Percentiles rank a stretch among this genome's conserved stretches.
These are phyloP conservation scores for Tremella mesenterica DNA, from an alignment of 768 basidiomycete genomes.

Conservation along the genomic window DNA sequence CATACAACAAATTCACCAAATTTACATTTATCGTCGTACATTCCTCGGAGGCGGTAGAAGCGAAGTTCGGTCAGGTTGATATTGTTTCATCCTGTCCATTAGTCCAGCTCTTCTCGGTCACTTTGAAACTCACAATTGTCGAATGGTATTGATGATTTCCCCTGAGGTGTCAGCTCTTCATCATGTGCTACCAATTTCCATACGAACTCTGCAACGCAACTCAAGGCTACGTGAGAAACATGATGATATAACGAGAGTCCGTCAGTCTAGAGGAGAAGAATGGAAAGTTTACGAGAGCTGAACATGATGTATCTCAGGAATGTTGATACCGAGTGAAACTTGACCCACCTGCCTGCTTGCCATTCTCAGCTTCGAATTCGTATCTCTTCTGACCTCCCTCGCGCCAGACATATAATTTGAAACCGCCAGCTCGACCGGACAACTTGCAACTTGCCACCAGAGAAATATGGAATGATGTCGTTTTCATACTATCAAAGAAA, in stretches of 20 bases:
- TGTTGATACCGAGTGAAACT: no score
- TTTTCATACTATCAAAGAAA: conserved; percentile 82
- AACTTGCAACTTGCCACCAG: conserved; percentile 76
- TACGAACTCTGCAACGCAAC: not conserved
- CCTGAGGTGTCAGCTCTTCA: not conserved
- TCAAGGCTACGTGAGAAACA: not conserved
- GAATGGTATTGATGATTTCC: conserved; percentile 28
- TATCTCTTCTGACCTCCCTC: conserved; percentile 74
- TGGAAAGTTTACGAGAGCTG: not conserved
- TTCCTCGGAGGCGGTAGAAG: conserved; percentile 19
- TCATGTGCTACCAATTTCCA: not conserved
- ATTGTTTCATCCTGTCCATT: conserved; percentile 25
- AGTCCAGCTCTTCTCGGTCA: not conserved
- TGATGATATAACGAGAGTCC: not conserved
- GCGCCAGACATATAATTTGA: conserved; percentile 76
- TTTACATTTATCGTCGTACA: conserved; percentile 5
- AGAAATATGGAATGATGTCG: conserved; percentile 84
- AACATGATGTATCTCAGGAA: no score
- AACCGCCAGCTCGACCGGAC: conserved; percentile 51
- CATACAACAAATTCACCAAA: not conserved
- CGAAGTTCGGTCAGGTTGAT: conserved; percentile 24
- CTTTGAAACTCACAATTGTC: conserved; percentile 19
- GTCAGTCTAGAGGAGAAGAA: not conserved
- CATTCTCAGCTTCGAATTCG: conserved; percentile 90
- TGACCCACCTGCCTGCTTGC: conserved; percentile 64